These are phyloP conservation scores for Durotheca rogersii DNA, from an alignment of 495 filamentous ascomycete species.

Conservation along the genomic window DNA sequence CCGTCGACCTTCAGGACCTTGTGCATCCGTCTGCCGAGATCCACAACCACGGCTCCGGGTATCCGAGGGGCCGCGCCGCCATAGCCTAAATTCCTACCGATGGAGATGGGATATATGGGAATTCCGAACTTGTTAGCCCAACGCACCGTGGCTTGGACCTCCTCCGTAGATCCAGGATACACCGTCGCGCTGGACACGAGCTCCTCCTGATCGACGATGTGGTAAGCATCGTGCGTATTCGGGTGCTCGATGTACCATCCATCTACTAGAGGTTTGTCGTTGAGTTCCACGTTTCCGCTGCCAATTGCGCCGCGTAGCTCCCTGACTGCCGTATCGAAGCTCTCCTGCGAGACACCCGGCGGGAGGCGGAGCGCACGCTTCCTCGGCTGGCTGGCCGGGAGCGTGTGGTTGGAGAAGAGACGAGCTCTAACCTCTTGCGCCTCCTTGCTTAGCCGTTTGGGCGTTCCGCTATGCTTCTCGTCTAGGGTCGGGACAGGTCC, in stretches of 20 bases:
- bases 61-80: slow-evolving; percentile 59
- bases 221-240: slow-evolving; percentile 49
- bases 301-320: slow-evolving; percentile 38
- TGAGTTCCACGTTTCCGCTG: slow-evolving; percentile 42
- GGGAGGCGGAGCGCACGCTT: slow-evolving; percentile 38
- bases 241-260: slow-evolving; percentile 53
- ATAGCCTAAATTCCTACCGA: slow-evolving; percentile 58
- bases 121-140: slow-evolving; percentile 51
- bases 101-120: slow-evolving; percentile 56
- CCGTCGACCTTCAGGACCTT: slow-evolving; percentile 54
- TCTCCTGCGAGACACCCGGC: slow-evolving; percentile 37
- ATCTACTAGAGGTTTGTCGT: slow-evolving; percentile 43
- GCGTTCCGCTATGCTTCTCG: too few species aligned
- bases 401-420: slow-evolving; percentile 36
- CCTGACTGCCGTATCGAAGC: slow-evolving; percentile 41
- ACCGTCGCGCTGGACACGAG: slow-evolving; percentile 47
- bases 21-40: slow-evolving; percentile 58
- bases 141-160: slow-evolving; percentile 50
- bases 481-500: too few species aligned
- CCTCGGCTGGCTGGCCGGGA: slow-evolving; percentile 36
- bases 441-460: slow-evolving; percentile 32
- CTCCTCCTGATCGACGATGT: slow-evolving; percentile 46
- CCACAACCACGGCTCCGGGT: slow-evolving; percentile 53
- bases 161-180: slow-evolving; percentile 42
- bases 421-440: slow-evolving; percentile 34